Base-by-base conservation (phyloP, 352 stramenopile genomes). In the Pilasporangium apinafurcum region DNA sequence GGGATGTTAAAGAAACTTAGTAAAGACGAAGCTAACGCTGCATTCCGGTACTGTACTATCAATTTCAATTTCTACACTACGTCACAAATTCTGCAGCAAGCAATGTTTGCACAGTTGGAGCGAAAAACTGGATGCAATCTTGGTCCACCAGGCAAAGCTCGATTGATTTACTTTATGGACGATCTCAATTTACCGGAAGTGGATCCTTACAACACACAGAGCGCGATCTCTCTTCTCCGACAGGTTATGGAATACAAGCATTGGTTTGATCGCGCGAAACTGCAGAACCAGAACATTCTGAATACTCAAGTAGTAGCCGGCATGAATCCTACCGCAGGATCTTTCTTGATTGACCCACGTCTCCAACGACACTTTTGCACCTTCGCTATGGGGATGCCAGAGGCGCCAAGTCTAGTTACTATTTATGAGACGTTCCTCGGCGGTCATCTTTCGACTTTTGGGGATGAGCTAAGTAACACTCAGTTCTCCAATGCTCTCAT, bases 51-150 rank as follows among this genome's bases (percentile, higher is more conserved):
- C 51, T 82, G 70, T 22, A 97, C 80, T 3, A 97, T 98, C 59
- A 98, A 98, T 64, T 98, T 98, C 44, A 98, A 98, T 68, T 98
- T 98, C 49, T 98, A 98, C 74, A 98, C 91, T 6, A 98, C 92
- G 4, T 95, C 90, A 28, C 68, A 73, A 2, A 95, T 96, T 17
- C 67, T 98, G 27, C 86, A 97, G 46, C 67, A 93, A 37, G 95
- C 86, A 0, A 97, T 98, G 88, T 87, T 88, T 27, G 65, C 84
- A 0, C 84, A 95, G 32, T 59, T 98, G 18, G 95, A 98, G 49
- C 97, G 97, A 35, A 98, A 98, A 53, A 97, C 87, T 2, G 94
- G 90, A 30, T 75, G 67, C 24, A 97, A 97, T 59, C 86, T 96
- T 37, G 95, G 92, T 1, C 95, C 95, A 1, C 91, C 95, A 5